Evolutionary conservation across 2,329 filamentous ascomycete species (phyloP).

Genomic region (Penicillium glabrum): DNA sequence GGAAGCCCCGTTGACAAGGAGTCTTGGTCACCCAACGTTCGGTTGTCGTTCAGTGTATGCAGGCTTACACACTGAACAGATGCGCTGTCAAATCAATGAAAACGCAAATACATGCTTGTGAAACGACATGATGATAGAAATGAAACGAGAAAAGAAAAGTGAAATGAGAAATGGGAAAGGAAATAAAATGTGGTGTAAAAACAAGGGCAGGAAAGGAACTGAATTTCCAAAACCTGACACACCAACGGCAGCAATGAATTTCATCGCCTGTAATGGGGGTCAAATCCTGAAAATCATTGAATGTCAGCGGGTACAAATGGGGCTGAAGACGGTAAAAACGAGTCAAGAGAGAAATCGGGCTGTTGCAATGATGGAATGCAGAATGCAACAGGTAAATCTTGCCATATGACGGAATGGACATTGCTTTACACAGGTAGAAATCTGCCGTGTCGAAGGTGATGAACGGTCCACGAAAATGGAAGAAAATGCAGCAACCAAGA

Average conservation of each 20-base stretch:
- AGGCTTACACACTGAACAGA: too few relatives aligned
- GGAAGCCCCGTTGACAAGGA: too few relatives aligned
- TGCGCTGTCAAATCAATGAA: too few relatives aligned
- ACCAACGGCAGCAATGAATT: background rate
- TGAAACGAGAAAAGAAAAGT: background rate
- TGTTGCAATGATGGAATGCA: constrained; percentile 1
- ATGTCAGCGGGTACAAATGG: too few relatives aligned
- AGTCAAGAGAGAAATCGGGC: background rate
- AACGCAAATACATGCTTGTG: background rate
- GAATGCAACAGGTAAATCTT: constrained; percentile 21
- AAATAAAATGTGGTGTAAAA: constrained; percentile 14
- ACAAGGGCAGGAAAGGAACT: constrained; percentile 14
- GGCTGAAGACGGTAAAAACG: background rate
- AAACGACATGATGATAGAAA: background rate
- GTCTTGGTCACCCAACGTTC: too few relatives aligned
- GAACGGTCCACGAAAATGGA: constrained; percentile 1
- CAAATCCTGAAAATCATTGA: too few relatives aligned
- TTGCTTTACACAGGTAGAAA: constrained; percentile 16
- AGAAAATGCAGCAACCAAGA: constrained; percentile 7
- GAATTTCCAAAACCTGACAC: background rate
- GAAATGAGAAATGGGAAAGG: constrained; percentile 13
- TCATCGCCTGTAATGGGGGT: too few relatives aligned
- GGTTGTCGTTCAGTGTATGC: too few relatives aligned
- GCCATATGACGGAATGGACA: constrained; percentile 19
- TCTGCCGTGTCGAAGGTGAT: constrained; percentile 14